Base-by-base conservation (phyloP, 208 protist genomes). In the Leishmania mexicana region DNA sequence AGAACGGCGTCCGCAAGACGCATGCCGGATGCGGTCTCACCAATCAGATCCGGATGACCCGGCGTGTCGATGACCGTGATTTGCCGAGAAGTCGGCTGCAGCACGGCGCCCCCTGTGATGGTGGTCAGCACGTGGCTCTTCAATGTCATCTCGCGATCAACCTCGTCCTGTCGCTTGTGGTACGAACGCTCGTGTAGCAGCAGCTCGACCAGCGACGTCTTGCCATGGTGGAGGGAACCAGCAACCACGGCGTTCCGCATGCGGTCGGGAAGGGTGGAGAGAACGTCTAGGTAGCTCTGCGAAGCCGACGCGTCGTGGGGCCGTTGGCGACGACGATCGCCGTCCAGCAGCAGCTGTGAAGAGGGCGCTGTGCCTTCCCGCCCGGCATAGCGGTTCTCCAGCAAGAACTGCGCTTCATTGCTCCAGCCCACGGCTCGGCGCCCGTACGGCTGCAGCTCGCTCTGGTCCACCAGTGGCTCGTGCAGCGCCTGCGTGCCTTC, bases 21-120 rank as follows among this genome's bases (percentile, higher is more conserved):
- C 40, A 99, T 77, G 0, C 94, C 94, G 5, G 98, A 95, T 19
- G 92, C 89, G 4, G 93, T 94, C 85, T 99, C 99, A 68, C 99
- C 99, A 21, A 88, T 88, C 85, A 99, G 99, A 76, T 99, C 98
- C 31, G 98, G 93, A 85, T 99, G 99, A 3, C 99, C 98, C 19
- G 99, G 99, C 4, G 99, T 99, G 94, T 99, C 99, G 17, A 99
- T 90, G 31, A 99, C 82, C 80, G 99, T 99, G 8, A 99, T 58
- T 21, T 99, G 88, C 73, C 90, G 89, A 53, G 89, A 89, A 0
- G 91, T 80, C 1, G 84, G 75, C 81, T 97, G 89, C 45, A 89
- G 81, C 71, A 70, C 72, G 10, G 83, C 85, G 0, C 92, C 92
- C 3, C 89, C 73, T 15, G 87, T 86, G 3, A 96, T 53, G 35